Evolutionary conservation across 208 protist genomes (phyloP).

Genomic region (Trichomonas gallinae): DNA sequence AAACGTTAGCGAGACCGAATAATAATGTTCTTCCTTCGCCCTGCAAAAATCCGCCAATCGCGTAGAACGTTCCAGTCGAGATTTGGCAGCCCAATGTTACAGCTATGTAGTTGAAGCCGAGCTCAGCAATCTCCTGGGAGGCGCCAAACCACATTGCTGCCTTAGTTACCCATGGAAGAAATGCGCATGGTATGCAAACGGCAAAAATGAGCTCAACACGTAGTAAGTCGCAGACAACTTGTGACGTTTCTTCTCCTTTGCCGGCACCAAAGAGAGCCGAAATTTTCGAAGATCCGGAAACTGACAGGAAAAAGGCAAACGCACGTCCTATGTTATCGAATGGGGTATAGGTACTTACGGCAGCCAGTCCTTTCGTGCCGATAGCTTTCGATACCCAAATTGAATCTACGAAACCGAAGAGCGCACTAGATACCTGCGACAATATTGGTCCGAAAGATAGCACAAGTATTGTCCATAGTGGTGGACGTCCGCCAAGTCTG

Average conservation of each 20-base stretch:
- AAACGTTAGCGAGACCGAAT: not conserved
- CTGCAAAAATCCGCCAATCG: not conserved
- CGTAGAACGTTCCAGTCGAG: not conserved
- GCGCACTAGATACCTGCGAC: not conserved
- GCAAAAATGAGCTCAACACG: not conserved
- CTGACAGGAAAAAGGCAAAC: not conserved
- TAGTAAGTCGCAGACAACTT: not conserved
- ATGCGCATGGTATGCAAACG: not conserved
- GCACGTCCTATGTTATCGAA: not conserved
- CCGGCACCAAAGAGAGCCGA: not conserved
- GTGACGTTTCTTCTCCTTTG: not conserved
- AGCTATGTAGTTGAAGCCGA: not conserved
- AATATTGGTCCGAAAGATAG: not conserved
- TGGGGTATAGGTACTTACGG: not conserved
- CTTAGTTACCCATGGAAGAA: not conserved
- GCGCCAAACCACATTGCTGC: not conserved
- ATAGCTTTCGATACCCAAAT: not conserved
- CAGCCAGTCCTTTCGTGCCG: not conserved
- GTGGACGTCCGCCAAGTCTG: not conserved
- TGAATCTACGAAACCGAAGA: not conserved
- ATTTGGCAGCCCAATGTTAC: not conserved
- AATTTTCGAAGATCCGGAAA: not conserved
- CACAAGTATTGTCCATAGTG: not conserved
- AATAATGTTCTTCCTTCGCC: not conserved
- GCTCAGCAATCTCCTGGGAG: not conserved